Evolutionary conservation across 805 yeast species (phyloP).

Genomic region (Wickerhamiella cacticola): DNA sequence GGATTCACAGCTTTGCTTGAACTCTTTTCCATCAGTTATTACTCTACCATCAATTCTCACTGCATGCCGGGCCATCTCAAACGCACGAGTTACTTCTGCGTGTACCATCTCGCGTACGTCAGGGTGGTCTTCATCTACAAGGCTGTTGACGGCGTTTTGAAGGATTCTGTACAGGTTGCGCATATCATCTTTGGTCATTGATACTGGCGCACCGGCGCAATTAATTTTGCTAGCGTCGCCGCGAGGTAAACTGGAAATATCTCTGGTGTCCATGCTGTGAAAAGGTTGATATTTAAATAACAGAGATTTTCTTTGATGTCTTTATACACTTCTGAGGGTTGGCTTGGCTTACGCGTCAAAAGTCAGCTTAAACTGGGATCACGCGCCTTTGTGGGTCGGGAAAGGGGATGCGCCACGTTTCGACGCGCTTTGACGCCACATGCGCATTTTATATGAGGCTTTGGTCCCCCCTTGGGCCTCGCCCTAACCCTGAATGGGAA

Average conservation of each 20-base stretch:
- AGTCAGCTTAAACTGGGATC: too few species aligned
- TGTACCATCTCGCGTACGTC: constrained; percentile 28
- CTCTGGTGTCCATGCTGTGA: background rate
- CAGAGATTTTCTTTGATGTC: too few species aligned
- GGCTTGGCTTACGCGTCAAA: too few species aligned
- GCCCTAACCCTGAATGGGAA: background rate
- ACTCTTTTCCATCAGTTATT: constrained; percentile 14
- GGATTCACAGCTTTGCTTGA: constrained; percentile 20
- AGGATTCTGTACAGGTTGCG: constrained; percentile 38
- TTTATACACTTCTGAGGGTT: too few species aligned
- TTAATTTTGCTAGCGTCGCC: background rate
- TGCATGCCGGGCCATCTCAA: constrained; percentile 46
- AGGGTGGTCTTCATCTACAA: constrained; percentile 31
- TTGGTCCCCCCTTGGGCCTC: background rate
- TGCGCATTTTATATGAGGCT: too few species aligned
- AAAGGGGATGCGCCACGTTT: background rate
- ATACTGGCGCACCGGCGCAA: background rate
- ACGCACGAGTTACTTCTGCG: constrained; percentile 34
- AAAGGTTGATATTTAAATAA: background rate
- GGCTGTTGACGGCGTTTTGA: constrained; percentile 24
- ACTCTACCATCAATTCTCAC: constrained; percentile 48
- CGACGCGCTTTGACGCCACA: background rate
- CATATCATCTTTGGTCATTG: constrained; percentile 34
- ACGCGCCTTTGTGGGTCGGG: background rate
- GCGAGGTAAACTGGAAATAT: background rate